phyloP scores from a whole-genome alignment of 2,329 filamentous ascomycete genomes.

The Ophiostoma sp. region DNA sequence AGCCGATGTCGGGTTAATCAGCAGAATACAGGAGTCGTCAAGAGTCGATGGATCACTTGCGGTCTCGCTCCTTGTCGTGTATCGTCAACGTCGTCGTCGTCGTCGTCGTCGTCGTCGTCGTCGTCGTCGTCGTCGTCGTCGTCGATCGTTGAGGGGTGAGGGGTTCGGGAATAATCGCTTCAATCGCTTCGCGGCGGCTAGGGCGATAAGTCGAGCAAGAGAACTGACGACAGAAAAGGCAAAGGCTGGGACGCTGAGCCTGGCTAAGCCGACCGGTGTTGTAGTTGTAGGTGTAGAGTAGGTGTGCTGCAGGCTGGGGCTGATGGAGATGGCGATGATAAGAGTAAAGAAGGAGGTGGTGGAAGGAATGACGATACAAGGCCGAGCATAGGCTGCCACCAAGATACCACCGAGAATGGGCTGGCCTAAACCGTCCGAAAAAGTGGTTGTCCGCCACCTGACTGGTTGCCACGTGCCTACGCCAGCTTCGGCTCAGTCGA shows the following conservation, averaged over 20 bases:
- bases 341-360: neutral
- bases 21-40: neutral
- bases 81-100: neutral
- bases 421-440: neutral
- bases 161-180: neutral
- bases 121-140: neutral
- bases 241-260: neutral
- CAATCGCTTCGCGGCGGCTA: neutral
- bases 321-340: neutral
- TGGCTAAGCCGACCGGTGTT: neutral
- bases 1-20: no score
- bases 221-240: neutral
- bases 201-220: constrained; percentile 1
- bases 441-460: neutral
- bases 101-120: constrained; percentile 6
- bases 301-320: neutral
- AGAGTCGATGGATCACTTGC: no score
- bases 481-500: neutral
- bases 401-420: no score
- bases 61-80: no score
- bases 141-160: neutral
- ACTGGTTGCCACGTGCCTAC: constrained; percentile 11
- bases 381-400: constrained; percentile 12
- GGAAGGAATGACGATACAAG: constrained; percentile 12
- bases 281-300: neutral